phyloP scores from a whole-genome alignment of 208 protist genomes.

The Sergeia podlipaevii region DNA sequence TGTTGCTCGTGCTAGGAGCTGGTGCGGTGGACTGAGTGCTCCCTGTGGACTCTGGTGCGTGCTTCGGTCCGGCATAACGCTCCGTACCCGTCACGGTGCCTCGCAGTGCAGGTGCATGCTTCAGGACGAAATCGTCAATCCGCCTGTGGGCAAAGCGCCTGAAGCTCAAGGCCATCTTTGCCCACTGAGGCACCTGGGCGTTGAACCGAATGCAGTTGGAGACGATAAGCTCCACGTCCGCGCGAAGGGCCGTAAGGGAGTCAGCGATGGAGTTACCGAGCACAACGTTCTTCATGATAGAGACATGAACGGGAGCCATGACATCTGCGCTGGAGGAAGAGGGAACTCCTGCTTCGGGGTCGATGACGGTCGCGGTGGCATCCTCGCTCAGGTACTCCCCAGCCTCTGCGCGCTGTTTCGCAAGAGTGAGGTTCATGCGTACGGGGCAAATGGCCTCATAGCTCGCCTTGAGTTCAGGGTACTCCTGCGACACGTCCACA shows the following conservation, averaged over 20 bases:
- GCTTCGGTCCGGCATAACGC: constrained; percentile 2
- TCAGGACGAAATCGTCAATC: constrained; percentile 79
- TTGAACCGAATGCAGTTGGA: constrained; percentile 86
- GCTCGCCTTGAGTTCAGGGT: constrained; percentile 56
- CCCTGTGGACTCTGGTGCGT: no score
- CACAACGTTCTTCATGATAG: constrained; percentile 7
- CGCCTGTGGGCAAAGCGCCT: constrained; percentile 63
- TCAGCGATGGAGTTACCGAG: constrained; percentile 57
- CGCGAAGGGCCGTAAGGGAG: constrained; percentile 48
- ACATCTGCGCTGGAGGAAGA: no score
- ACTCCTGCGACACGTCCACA: constrained; percentile 72
- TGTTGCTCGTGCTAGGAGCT: not conserved
- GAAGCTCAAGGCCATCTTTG: constrained; percentile 62
- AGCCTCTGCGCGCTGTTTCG: constrained; percentile 45
- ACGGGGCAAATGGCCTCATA: constrained; percentile 72
- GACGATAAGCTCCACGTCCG: constrained; percentile 82
- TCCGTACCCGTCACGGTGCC: constrained; percentile 54
- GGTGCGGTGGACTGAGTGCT: no score
- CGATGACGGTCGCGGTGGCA: not conserved
- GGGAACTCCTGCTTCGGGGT: constrained; percentile 3
- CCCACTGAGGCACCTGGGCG: constrained; percentile 51
- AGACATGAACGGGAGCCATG: no score
- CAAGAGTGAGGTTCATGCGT: constrained; percentile 75
- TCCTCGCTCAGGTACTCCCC: constrained; percentile 45
- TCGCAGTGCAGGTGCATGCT: constrained; percentile 40